These are phyloP conservation scores for Acanthamoeba quina DNA, from an alignment of 208 protist species.

Conservation along the genomic window DNA sequence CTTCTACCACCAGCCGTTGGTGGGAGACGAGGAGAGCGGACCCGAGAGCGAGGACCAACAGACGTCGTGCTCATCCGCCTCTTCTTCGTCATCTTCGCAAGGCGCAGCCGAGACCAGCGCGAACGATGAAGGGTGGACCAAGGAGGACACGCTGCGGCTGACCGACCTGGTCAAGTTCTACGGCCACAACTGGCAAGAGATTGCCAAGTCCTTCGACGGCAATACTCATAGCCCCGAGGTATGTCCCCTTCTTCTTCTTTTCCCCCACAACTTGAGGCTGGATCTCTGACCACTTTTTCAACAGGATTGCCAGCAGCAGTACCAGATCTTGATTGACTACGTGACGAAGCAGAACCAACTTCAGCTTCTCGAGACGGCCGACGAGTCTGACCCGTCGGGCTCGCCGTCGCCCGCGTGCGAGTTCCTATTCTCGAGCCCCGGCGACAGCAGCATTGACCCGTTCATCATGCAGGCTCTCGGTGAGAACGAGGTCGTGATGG, in stretches of 20 bases:
- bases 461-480: not conserved
- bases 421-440: slow-evolving; percentile 14
- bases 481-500: not conserved
- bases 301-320: slow-evolving; percentile 53
- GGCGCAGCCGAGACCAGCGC: not conserved
- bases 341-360: slow-evolving; percentile 69
- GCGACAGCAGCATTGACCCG: slow-evolving; percentile 1
- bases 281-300: not conserved
- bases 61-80: too few species aligned
- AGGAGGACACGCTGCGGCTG: slow-evolving; percentile 52
- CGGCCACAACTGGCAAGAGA: slow-evolving; percentile 46
- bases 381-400: slow-evolving; percentile 38
- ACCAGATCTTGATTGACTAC: slow-evolving; percentile 57
- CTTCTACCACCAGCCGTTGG: not conserved
- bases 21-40: not conserved
- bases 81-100: not conserved
- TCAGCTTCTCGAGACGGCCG: slow-evolving; percentile 38
- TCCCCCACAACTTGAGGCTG: not conserved
- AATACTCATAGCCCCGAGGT: slow-evolving; percentile 6
- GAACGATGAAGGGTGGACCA: slow-evolving; percentile 45
- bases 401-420: slow-evolving; percentile 1
- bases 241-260: not conserved
- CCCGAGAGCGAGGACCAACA: not conserved
- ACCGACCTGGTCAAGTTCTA: slow-evolving; percentile 53
- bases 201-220: slow-evolving; percentile 55